A percentile compares a stretch with the other conserved stretches of the same genome.
Conservation (phyloP, 345 rosid genomes). For the Salix exigua region DNA sequence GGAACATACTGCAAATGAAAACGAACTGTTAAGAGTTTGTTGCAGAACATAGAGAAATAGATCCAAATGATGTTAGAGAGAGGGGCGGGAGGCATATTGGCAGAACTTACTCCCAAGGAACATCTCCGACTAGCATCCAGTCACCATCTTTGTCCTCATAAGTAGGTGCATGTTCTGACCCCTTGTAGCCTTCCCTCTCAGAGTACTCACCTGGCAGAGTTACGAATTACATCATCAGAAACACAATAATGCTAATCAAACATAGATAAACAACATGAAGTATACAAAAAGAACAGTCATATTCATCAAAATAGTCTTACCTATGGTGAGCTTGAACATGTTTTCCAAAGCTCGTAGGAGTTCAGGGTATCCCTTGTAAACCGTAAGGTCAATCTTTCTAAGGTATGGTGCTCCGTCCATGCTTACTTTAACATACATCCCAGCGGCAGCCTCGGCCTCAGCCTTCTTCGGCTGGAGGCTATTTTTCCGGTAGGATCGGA, state of each 20-base stretch:
- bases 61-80: background rate
- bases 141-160: conserved; percentile 26
- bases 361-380: conserved; percentile 14
- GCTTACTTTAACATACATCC: conserved; percentile 38
- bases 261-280: background rate
- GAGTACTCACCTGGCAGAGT: conserved; percentile 14
- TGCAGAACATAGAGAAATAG: background rate
- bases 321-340: conserved; percentile 19
- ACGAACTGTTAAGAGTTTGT: background rate
- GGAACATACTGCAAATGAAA: conserved; percentile 65
- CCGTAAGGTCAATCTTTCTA: conserved; percentile 20
- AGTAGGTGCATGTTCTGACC: conserved; percentile 23
- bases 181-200: conserved; percentile 22
- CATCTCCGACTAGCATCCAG: conserved; percentile 27
- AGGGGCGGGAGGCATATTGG: no score
- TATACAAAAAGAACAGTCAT: background rate
- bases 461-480: conserved; percentile 42
- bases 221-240: background rate
- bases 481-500: conserved; percentile 76
- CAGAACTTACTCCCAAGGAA: conserved; percentile 20
- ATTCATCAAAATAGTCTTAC: background rate
- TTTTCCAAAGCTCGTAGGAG: conserved; percentile 15
- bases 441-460: conserved; percentile 5
- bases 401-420: conserved; percentile 27
- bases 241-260: no score